Evolutionary conservation across 495 filamentous ascomycete species (phyloP).

Genomic region (Hypoxylon rickii): DNA sequence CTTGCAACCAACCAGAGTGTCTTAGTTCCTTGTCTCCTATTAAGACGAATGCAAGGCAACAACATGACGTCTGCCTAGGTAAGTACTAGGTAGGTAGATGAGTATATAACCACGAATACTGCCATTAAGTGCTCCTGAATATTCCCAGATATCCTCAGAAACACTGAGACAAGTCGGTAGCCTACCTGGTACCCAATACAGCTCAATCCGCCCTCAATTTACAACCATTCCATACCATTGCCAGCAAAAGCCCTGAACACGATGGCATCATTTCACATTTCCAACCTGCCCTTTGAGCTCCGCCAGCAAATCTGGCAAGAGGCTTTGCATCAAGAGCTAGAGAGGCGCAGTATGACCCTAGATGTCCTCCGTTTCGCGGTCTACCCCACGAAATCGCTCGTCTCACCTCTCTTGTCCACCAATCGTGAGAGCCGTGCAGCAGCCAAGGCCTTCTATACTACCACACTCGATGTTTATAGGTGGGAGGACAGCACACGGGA

Average conservation of each 20-base stretch:
- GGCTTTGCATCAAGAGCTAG: conserved; percentile 1
- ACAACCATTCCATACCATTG: not conserved
- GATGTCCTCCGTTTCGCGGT: not conserved
- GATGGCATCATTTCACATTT: conserved; percentile 8
- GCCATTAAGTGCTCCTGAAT: too few relatives aligned
- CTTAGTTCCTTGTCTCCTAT: too few relatives aligned
- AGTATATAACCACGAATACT: too few relatives aligned
- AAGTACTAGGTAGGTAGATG: too few relatives aligned
- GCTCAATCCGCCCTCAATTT: not conserved
- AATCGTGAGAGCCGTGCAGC: conserved; percentile 12
- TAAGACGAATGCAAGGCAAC: too few relatives aligned
- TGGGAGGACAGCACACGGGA: not conserved
- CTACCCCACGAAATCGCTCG: not conserved
- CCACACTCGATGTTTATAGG: conserved; percentile 2
- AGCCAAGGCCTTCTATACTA: conserved; percentile 17
- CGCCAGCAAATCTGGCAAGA: conserved; percentile 7
- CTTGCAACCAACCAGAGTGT: not conserved
- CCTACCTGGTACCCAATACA: too few relatives aligned
- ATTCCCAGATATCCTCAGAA: too few relatives aligned
- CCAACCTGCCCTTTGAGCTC: conserved; percentile 2
- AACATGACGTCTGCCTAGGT: too few relatives aligned
- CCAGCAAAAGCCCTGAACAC: not conserved
- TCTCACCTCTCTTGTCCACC: conserved; percentile 3
- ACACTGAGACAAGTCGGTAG: too few relatives aligned
- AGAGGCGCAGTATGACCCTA: not conserved